Evolutionary conservation across 441 rosid species (phyloP).

Genomic region (Arabidopsis lyrata): DNA sequence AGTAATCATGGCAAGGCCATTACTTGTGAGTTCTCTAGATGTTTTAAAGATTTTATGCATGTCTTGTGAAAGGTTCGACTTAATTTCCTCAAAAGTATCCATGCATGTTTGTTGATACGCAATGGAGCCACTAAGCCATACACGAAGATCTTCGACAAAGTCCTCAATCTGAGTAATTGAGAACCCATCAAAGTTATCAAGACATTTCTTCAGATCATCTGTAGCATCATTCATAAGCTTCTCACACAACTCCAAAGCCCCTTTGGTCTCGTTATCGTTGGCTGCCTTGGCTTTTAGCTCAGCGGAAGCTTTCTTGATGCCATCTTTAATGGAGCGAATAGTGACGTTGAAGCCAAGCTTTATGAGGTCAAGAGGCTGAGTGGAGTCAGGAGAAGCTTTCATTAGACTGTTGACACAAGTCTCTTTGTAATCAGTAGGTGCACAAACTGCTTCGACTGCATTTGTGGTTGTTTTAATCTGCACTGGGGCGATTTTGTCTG

Average conservation of each 20-base stretch:
- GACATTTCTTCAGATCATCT: constrained; percentile 58
- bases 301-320: constrained; percentile 47
- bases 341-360: constrained; percentile 57
- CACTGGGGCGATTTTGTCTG: neutral
- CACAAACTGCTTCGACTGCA: constrained; percentile 62
- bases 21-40: constrained; percentile 62
- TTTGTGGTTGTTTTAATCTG: constrained; percentile 46
- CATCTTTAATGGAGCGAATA: constrained; percentile 48
- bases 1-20: constrained; percentile 70
- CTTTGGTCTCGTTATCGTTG: constrained; percentile 50
- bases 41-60: constrained; percentile 54
- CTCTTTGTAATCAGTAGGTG: constrained; percentile 65
- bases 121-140: constrained; percentile 76
- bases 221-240: constrained; percentile 59
- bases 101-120: constrained; percentile 75
- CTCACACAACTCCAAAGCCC: constrained; percentile 63
- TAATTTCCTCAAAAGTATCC: constrained; percentile 68
- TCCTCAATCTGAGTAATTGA: constrained; percentile 49
- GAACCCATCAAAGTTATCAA: constrained; percentile 44
- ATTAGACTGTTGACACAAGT: constrained; percentile 58
- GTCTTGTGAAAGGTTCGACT: constrained; percentile 53
- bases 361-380: constrained; percentile 65
- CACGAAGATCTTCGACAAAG: constrained; percentile 57
- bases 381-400: constrained; percentile 53
- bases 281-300: constrained; percentile 50